phyloP scores from a whole-genome alignment of 345 rosid genomes.

The Arabis alpina region DNA sequence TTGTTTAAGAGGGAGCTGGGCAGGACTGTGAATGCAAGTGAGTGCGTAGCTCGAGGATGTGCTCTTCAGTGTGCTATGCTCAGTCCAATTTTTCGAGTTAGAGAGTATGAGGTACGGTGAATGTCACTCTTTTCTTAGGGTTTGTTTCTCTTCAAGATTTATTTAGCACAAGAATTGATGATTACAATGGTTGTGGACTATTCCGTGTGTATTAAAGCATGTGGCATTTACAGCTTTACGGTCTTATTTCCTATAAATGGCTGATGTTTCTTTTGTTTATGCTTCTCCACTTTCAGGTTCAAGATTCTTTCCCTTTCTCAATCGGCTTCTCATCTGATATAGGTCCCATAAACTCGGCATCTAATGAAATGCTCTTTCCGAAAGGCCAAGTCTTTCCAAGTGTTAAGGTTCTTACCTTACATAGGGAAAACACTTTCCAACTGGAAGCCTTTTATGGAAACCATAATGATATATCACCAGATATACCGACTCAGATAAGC shows the following conservation, averaged over 20 bases:
- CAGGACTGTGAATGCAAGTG: constrained; percentile 70
- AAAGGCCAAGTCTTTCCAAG: constrained; percentile 77
- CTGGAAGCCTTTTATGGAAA: constrained; percentile 67
- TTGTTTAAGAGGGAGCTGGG: constrained; percentile 61
- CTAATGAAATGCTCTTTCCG: constrained; percentile 63
- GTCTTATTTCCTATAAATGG: constrained; percentile 13
- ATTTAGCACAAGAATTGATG: constrained; percentile 6
- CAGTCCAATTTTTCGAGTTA: constrained; percentile 62
- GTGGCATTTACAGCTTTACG: not conserved
- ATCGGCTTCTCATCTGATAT: constrained; percentile 65
- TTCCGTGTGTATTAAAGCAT: not conserved
- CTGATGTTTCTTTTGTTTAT: constrained; percentile 29
- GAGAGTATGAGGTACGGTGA: constrained; percentile 59
- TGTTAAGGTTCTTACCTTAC: constrained; percentile 66
- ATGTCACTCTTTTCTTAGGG: not conserved
- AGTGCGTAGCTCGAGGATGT: constrained; percentile 74
- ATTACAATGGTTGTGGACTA: not conserved
- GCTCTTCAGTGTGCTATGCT: constrained; percentile 82
- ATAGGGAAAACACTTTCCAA: constrained; percentile 52
- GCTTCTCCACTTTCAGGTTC: constrained; percentile 58
- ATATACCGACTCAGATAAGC: constrained; percentile 50
- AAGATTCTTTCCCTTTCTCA: constrained; percentile 77
- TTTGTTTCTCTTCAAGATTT: not conserved
- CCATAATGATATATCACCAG: constrained; percentile 53
- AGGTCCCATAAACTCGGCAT: constrained; percentile 54